Percentiles rank a stretch among this genome's conserved stretches.
These are phyloP conservation scores for Pythium sukuiense DNA, from an alignment of 352 stramenopile species.

Conservation along the genomic window DNA sequence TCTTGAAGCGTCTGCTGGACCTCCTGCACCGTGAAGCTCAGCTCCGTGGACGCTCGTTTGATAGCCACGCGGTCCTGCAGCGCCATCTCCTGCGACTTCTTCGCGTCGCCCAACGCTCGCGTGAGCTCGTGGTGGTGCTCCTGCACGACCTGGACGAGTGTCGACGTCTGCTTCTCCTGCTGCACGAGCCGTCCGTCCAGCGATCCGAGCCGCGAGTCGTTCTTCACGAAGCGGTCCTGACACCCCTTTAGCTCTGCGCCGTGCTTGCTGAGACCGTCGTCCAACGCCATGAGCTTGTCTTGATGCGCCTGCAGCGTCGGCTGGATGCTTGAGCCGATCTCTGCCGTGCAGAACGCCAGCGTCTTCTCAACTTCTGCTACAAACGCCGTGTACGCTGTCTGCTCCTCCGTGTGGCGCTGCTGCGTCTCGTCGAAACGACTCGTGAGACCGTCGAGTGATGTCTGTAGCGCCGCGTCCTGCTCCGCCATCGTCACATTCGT, in stretches of 20 bases:
- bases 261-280: slow-evolving; percentile 30
- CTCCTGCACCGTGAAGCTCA: slow-evolving; percentile 47
- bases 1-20: slow-evolving; percentile 48
- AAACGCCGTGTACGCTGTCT: slow-evolving; percentile 30
- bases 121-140: slow-evolving; percentile 50
- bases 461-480: slow-evolving; percentile 31
- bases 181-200: slow-evolving; percentile 43
- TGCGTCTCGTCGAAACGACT: slow-evolving; percentile 21
- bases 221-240: slow-evolving; percentile 31
- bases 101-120: slow-evolving; percentile 30
- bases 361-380: slow-evolving; percentile 33
- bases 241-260: slow-evolving; percentile 36
- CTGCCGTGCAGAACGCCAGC: slow-evolving; percentile 29
- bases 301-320: slow-evolving; percentile 35
- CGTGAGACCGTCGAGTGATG: slow-evolving; percentile 30
- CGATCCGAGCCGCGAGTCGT: slow-evolving; percentile 34
- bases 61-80: slow-evolving; percentile 40
- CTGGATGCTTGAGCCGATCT: slow-evolving; percentile 32
- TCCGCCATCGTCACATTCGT: slow-evolving; percentile 26
- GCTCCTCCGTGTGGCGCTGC: slow-evolving; percentile 17
- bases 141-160: slow-evolving; percentile 32
- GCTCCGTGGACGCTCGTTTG: slow-evolving; percentile 35
- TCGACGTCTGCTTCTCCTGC: slow-evolving; percentile 48
- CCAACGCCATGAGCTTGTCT: slow-evolving; percentile 32
- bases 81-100: slow-evolving; percentile 33